Percentiles rank a stretch among this genome's conserved stretches.
phyloP scores from a whole-genome alignment of 352 stramenopile genomes.

The Phytopythium cucurbitacearum region DNA sequence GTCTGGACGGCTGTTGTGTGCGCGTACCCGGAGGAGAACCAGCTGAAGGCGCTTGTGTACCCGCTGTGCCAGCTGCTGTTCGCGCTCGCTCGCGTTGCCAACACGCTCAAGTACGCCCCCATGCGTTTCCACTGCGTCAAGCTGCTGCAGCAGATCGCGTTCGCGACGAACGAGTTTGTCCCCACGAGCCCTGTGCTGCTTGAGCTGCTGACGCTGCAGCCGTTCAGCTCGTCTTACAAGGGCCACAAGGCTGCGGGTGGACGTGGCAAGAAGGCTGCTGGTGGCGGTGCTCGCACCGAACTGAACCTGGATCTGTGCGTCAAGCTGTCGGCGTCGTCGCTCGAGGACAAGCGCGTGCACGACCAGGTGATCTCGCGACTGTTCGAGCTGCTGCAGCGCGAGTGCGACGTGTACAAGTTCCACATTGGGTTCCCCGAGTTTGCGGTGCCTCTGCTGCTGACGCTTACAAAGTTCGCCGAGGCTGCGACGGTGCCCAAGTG shows the following conservation, averaged over 20 bases:
- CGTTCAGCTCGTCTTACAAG: slow-evolving; percentile 86
- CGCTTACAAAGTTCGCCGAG: slow-evolving; percentile 89
- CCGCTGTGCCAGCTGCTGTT: slow-evolving; percentile 91
- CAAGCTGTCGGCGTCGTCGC: slow-evolving; percentile 89
- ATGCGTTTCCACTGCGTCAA: slow-evolving; percentile 96
- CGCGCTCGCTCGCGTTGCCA: slow-evolving; percentile 70
- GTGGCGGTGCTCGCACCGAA: slow-evolving; percentile 33
- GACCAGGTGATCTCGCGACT: slow-evolving; percentile 89
- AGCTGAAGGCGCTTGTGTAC: slow-evolving; percentile 94
- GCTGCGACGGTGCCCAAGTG: slow-evolving; percentile 73
- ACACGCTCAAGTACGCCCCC: slow-evolving; percentile 83
- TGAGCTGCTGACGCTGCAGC: slow-evolving; percentile 91
- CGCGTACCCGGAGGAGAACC: slow-evolving; percentile 75
- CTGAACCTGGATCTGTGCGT: slow-evolving; percentile 77
- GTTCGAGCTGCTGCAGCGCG: slow-evolving; percentile 93
- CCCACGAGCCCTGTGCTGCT: slow-evolving; percentile 93
- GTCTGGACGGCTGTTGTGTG: slow-evolving; percentile 96
- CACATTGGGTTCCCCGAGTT: slow-evolving; percentile 95
- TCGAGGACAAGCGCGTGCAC: slow-evolving; percentile 84
- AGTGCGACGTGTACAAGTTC: slow-evolving; percentile 95
- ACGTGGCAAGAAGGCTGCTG: slow-evolving; percentile 26
- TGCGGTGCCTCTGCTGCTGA: slow-evolving; percentile 82
- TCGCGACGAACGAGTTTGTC: slow-evolving; percentile 94
- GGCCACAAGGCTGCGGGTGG: slow-evolving; percentile 33
- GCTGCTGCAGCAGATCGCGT: slow-evolving; percentile 94